A percentile compares a stretch with the other conserved stretches of the same genome.
Evolutionary conservation across 2,329 filamentous ascomycete species (phyloP).

Genomic region (Colletotrichum coccodes): DNA sequence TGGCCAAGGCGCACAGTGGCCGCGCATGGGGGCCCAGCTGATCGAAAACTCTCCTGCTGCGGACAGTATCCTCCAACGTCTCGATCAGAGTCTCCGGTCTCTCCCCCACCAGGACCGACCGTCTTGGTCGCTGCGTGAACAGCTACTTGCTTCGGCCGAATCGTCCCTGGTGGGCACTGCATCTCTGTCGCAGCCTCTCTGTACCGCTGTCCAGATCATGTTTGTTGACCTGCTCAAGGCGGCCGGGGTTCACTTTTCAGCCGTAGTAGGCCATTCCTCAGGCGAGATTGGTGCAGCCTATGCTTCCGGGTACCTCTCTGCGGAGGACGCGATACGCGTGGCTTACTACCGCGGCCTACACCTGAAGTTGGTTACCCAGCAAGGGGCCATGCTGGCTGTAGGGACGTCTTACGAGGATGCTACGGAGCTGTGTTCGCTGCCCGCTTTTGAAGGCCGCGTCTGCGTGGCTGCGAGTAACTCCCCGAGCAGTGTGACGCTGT

Average conservation of each 20-base stretch:
- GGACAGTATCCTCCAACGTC: constrained; percentile 28
- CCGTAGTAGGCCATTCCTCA: constrained; percentile 58
- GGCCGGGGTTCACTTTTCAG: constrained; percentile 45
- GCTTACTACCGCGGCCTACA: constrained; percentile 37
- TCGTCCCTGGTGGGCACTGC: constrained; percentile 37
- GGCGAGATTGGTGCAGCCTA: constrained; percentile 63
- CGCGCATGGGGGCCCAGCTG: constrained; percentile 38
- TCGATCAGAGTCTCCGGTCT: no score
- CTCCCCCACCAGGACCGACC: constrained; percentile 40
- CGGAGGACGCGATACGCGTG: constrained; percentile 38
- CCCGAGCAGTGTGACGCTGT: constrained; percentile 36
- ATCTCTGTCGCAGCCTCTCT: constrained; percentile 26
- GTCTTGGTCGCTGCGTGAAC: constrained; percentile 38
- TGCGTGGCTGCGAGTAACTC: constrained; percentile 39
- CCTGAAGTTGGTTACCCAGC: constrained; percentile 26
- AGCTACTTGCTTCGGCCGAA: constrained; percentile 33
- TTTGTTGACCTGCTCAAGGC: constrained; percentile 39
- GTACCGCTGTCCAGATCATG: constrained; percentile 36
- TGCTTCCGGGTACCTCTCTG: constrained; percentile 53
- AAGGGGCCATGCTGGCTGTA: constrained; percentile 38
- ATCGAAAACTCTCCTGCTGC: constrained; percentile 25
- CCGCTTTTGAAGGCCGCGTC: constrained; percentile 32
- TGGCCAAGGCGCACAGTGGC: constrained; percentile 45
- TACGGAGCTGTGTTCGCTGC: constrained; percentile 12
- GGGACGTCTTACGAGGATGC: constrained; percentile 34